Conservation (phyloP, 148 eudicot species). For the Polygonum aviculare region DNA sequence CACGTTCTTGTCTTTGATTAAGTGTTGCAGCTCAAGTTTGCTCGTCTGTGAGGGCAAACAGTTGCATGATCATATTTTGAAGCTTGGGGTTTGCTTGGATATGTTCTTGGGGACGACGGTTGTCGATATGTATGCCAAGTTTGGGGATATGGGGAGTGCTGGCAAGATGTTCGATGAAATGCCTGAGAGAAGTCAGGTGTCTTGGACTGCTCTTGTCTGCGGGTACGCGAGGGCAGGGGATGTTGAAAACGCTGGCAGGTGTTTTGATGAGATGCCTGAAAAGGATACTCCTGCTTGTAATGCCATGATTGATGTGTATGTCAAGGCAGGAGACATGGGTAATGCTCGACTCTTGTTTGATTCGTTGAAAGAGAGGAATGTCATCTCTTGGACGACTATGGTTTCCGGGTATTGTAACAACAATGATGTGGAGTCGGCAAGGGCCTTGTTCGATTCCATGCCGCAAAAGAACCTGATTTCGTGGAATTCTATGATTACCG, state of each 20-base stretch:
- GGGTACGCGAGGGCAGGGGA: constrained; percentile 59
- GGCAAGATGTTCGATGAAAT: constrained; percentile 61
- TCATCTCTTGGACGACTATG: constrained; percentile 68
- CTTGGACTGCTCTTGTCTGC: constrained; percentile 66
- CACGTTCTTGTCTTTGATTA: constrained; percentile 49
- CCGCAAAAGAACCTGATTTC: constrained; percentile 53
- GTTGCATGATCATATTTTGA: constrained; percentile 46
- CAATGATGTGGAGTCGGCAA: constrained; percentile 40
- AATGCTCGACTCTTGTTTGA: constrained; percentile 42
- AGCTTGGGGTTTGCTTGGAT: constrained; percentile 44
- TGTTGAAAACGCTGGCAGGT: constrained; percentile 31
- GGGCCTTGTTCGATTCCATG: constrained; percentile 54
- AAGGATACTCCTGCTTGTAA: constrained; percentile 53
- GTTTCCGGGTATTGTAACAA: constrained; percentile 55
- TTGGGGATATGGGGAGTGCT: constrained; percentile 42
- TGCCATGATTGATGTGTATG: constrained; percentile 57
- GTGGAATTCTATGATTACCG: constrained; percentile 80
- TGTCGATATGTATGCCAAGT: constrained; percentile 70
- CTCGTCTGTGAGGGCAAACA: constrained; percentile 37
- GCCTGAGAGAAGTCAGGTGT: constrained; percentile 53
- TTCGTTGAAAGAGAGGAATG: constrained; percentile 47
- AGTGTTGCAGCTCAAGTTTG: constrained; percentile 41
- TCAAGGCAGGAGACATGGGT: constrained; percentile 53
- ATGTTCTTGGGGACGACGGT: constrained; percentile 52
- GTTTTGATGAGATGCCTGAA: constrained; percentile 50